Evolutionary conservation across 176 grass and related monocot genomes (phyloP).

Genomic region (Luzula sylvatica): DNA sequence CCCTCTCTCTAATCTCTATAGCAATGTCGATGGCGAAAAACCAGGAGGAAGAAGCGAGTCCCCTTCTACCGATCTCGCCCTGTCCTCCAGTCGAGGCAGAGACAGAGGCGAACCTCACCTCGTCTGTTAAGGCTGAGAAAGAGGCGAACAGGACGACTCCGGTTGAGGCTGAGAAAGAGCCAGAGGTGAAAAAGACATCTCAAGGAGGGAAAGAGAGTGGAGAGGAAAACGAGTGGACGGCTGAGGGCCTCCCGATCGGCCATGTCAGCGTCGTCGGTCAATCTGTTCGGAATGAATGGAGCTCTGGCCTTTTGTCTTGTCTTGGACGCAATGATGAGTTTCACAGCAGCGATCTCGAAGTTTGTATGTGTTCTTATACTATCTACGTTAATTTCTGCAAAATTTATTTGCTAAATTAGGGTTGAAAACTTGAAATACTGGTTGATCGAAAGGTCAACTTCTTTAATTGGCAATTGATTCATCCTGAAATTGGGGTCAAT

Average conservation of each 20-base stretch:
- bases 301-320: conserved; percentile 71
- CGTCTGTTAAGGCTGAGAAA: not conserved
- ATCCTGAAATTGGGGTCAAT: too few species aligned
- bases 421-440: not conserved
- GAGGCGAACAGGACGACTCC: not conserved
- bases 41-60: conserved; percentile 34
- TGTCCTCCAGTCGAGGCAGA: not conserved
- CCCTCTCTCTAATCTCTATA: not conserved
- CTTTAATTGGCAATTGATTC: too few species aligned
- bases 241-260: conserved; percentile 37
- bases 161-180: not conserved
- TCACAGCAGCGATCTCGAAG: conserved; percentile 97
- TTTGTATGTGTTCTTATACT: conserved; percentile 49
- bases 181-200: not conserved
- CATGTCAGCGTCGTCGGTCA: conserved; percentile 7
- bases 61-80: conserved; percentile 14
- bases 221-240: conserved; percentile 7
- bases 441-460: too few species aligned
- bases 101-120: not conserved
- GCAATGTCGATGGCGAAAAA: conserved; percentile 32
- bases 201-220: not conserved
- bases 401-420: not conserved
- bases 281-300: conserved; percentile 44
- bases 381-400: not conserved
- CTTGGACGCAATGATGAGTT: conserved; percentile 74